Percentiles rank a stretch among this genome's conserved stretches.
These are phyloP conservation scores for Logfia minima DNA, from an alignment of 129 eudicot species.

Conservation along the genomic window DNA sequence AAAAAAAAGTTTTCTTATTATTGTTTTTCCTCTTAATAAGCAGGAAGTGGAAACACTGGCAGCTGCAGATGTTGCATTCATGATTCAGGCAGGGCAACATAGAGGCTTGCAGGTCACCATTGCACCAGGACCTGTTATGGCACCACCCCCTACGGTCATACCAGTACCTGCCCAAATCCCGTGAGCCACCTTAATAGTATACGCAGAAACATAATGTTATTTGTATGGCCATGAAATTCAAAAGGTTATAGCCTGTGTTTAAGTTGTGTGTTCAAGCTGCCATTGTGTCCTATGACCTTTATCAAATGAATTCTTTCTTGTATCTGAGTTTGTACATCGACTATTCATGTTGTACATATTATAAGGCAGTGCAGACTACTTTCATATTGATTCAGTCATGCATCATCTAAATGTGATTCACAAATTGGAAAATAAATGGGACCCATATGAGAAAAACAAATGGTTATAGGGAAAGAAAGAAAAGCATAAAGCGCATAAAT, in stretches of 20 bases:
- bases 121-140: slow-evolving; percentile 49
- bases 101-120: slow-evolving; percentile 71
- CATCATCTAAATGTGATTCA: background rate
- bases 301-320: slow-evolving; percentile 22
- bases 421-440: slow-evolving; percentile 20
- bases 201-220: slow-evolving; percentile 16
- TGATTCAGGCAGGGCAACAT: slow-evolving; percentile 65
- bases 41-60: slow-evolving; percentile 79
- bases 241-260: slow-evolving; percentile 19
- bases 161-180: slow-evolving; percentile 35
- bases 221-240: slow-evolving; percentile 15
- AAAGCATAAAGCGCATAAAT: slow-evolving; percentile 78
- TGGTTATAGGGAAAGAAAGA: slow-evolving; percentile 47
- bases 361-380: slow-evolving; percentile 8
- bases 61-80: slow-evolving; percentile 66
- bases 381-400: background rate
- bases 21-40: slow-evolving; percentile 4
- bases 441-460: slow-evolving; percentile 18
- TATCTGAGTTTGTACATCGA: slow-evolving; percentile 18
- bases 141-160: slow-evolving; percentile 37
- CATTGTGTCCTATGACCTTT: slow-evolving; percentile 24
- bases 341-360: slow-evolving; percentile 14
- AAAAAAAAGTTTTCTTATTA: background rate
- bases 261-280: slow-evolving; percentile 30
- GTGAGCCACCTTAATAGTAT: slow-evolving; percentile 35